Evolutionary conservation across 164 flowering plant species (phyloP).

Genomic region (Kalanchoe fedtschenkoi): DNA sequence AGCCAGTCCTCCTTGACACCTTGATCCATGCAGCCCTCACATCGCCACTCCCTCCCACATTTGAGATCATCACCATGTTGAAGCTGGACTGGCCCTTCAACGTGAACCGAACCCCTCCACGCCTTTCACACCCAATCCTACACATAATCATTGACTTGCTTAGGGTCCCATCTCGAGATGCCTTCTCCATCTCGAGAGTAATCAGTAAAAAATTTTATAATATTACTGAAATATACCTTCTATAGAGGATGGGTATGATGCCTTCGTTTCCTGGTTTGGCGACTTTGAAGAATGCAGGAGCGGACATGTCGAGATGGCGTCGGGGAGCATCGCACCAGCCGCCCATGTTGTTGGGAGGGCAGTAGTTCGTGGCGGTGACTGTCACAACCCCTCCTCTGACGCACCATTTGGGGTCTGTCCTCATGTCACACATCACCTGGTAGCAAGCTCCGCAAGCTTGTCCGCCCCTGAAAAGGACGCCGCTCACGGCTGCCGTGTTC

Average conservation of each 20-base stretch:
- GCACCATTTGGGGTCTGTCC: slow-evolving; percentile 59
- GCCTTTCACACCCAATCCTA: slow-evolving; percentile 51
- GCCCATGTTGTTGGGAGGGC: slow-evolving; percentile 72
- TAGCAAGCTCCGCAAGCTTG: slow-evolving; percentile 75
- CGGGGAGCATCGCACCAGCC: slow-evolving; percentile 80
- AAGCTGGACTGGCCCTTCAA: slow-evolving; percentile 58
- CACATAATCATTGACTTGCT: not conserved
- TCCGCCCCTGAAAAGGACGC: slow-evolving; percentile 46
- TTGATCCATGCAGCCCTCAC: slow-evolving; percentile 52
- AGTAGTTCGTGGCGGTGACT: slow-evolving; percentile 77
- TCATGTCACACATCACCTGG: slow-evolving; percentile 37
- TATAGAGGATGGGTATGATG: slow-evolving; percentile 55
- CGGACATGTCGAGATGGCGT: slow-evolving; percentile 72
- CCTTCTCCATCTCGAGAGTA: not conserved
- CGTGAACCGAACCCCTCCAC: slow-evolving; percentile 74
- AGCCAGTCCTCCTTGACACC: slow-evolving; percentile 19
- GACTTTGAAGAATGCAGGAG: slow-evolving; percentile 56
- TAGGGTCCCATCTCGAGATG: not conserved
- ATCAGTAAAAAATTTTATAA: not conserved
- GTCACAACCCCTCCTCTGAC: slow-evolving; percentile 28
- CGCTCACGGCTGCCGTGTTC: slow-evolving; percentile 62
- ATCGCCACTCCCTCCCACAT: slow-evolving; percentile 68
- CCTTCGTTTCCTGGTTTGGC: slow-evolving; percentile 60
- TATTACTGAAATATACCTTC: slow-evolving; percentile 31
- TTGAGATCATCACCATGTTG: slow-evolving; percentile 65